Evolutionary conservation across 306 rosid genomes (phyloP).

Genomic region (Pueraria montana): DNA sequence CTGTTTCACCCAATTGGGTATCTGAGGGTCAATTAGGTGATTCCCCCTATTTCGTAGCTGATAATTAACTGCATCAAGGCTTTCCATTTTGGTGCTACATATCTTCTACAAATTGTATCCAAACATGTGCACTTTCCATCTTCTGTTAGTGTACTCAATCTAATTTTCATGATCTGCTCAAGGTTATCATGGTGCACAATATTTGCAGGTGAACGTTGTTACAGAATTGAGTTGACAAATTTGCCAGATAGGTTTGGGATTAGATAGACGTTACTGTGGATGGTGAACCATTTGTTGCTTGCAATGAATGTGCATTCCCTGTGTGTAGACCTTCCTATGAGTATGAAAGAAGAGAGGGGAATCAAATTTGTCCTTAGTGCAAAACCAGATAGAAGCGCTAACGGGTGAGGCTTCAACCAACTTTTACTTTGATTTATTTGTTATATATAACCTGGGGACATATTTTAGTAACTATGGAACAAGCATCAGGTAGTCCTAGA

Average conservation of each 20-base stretch:
- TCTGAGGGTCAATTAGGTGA: constrained; percentile 33
- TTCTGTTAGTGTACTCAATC: neutral
- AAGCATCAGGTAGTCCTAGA: constrained; percentile 75
- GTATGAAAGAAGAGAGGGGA: constrained; percentile 96
- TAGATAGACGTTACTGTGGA: constrained; percentile 79
- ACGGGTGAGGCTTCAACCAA: constrained; percentile 59
- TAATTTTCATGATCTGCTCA: constrained; percentile 40
- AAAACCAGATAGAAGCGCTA: constrained; percentile 90
- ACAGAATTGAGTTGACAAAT: constrained; percentile 83
- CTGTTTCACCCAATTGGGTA: constrained; percentile 17
- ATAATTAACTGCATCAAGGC: constrained; percentile 36
- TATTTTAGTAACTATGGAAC: constrained; percentile 38
- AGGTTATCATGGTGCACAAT: constrained; percentile 31
- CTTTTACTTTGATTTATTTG: neutral
- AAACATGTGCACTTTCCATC: constrained; percentile 4
- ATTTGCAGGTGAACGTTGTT: constrained; percentile 74
- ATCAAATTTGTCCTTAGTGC: constrained; percentile 92
- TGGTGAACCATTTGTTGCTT: constrained; percentile 92
- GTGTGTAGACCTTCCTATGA: constrained; percentile 92
- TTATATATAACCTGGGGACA: constrained; percentile 9
- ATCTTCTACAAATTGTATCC: constrained; percentile 8
- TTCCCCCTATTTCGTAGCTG: constrained; percentile 46
- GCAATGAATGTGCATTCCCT: constrained; percentile 97
- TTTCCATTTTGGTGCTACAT: constrained; percentile 36
- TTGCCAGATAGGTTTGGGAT: constrained; percentile 97